A percentile compares a stretch with the other conserved stretches of the same genome.
Evolutionary conservation across 768 basidiomycete genomes (phyloP).

Genomic region (Clitopilus passeckerianus): DNA sequence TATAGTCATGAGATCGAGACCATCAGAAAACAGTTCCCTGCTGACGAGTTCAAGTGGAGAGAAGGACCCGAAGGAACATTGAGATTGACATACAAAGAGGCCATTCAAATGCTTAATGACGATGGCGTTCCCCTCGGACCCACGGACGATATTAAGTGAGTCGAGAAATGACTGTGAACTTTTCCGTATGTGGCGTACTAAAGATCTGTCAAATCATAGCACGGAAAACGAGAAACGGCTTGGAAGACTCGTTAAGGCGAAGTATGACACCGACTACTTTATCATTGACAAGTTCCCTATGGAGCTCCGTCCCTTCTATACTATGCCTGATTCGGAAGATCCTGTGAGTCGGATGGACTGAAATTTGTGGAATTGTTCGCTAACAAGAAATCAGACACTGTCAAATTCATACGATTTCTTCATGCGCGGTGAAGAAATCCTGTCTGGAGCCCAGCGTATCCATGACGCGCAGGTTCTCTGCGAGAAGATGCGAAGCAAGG

Average conservation of each 20-base stretch:
- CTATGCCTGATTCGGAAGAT: slow-evolving; percentile 95
- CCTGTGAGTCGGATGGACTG: slow-evolving; percentile 46
- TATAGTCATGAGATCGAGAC: slow-evolving; percentile 80
- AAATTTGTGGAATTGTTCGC: slow-evolving; percentile 2
- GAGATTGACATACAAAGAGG: slow-evolving; percentile 81
- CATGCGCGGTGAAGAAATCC: slow-evolving; percentile 99
- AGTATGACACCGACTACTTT: slow-evolving; percentile 97
- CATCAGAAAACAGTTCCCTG: slow-evolving; percentile 85
- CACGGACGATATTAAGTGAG: slow-evolving; percentile 88
- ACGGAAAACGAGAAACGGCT: slow-evolving; percentile 95
- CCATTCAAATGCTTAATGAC: slow-evolving; percentile 79
- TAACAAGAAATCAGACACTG: slow-evolving; percentile 47
- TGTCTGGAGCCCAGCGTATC: slow-evolving; percentile 96
- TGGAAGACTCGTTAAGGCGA: slow-evolving; percentile 83
- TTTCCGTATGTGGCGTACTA: background rate
- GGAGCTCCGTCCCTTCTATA: slow-evolving; percentile 95
- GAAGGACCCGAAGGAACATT: slow-evolving; percentile 88
- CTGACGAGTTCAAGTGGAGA: slow-evolving; percentile 93
- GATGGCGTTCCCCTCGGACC: slow-evolving; percentile 77
- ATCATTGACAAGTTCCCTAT: slow-evolving; percentile 99
- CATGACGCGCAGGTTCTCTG: slow-evolving; percentile 82
- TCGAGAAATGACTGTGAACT: slow-evolving; percentile 10
- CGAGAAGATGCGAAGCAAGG: slow-evolving; percentile 82
- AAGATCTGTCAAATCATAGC: slow-evolving; percentile 32
- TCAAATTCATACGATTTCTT: slow-evolving; percentile 99